Base-by-base conservation (phyloP, 306 rosid species). In the Medicago arabica region DNA sequence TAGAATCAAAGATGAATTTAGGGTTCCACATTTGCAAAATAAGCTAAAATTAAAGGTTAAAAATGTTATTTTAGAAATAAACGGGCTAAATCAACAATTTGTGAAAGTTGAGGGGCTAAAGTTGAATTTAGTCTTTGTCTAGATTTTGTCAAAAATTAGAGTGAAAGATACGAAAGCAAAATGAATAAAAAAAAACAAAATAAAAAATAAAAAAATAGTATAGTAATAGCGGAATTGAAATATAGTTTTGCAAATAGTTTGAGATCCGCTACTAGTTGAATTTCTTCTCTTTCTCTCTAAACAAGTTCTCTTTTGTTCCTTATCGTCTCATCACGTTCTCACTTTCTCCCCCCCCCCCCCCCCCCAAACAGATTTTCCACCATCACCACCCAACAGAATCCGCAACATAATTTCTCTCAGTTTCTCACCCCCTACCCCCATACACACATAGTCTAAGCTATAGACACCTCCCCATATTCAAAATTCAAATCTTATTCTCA, bases 241-340 rank as follows among this genome's bases (percentile, higher is more conserved):
- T 74, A 6, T 21, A 43, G 83, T 75, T 82, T 77, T 41, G 65
- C 57, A 43, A 75, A 43, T 4, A 18, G 70, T 79, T 87, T 90
- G 91, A 89, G 86, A 81, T 96, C 99, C 98, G 93, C 77, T 69
- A 16, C 88, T 61, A 69, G 78, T 28, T 28, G 31, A 51, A 39
- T 85, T 77, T 87, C 89, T 85, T 79, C 76, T 84, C 74, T 51
- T 4, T 74, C 84, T 83, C 71, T 51, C 68, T 81, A 77, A 34
- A 34, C 39, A 68, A 85, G 84, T 81, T 84, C 89, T 64, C 88
- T 80, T 82, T 86, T 87, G 89, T 80, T 83, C 89, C 93, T 89
- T 94, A 85, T 87, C 97, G 89, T 71, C 86, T 89, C 91, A 77
- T 54, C 60, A 77, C 83, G 84, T 86, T 85, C 89, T 86, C 82